These are phyloP conservation scores for Viola pubescens DNA, from an alignment of 441 rosid genomes.

Conservation along the genomic window DNA sequence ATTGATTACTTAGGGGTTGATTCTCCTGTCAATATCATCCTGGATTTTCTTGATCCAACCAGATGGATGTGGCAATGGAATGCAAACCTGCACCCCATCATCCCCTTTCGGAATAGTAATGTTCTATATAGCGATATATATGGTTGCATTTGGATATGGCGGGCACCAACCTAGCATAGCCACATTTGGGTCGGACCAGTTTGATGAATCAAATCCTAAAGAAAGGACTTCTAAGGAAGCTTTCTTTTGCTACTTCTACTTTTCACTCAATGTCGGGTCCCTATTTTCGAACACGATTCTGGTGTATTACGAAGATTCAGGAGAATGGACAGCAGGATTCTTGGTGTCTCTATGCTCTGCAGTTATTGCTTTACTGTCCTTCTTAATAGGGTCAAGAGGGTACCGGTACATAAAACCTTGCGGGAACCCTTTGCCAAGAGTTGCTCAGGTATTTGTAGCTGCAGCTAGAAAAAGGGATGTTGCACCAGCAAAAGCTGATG, in stretches of 20 bases:
- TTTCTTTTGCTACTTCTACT: slow-evolving; percentile 91
- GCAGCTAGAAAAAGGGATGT: slow-evolving; percentile 55
- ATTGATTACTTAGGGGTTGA: slow-evolving; percentile 49
- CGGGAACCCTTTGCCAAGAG: slow-evolving; percentile 78
- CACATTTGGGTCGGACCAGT: slow-evolving; percentile 93
- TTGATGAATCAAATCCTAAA: slow-evolving; percentile 64
- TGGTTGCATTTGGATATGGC: slow-evolving; percentile 85
- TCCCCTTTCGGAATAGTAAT: slow-evolving; percentile 37
- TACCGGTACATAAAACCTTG: slow-evolving; percentile 70
- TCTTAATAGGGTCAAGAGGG: slow-evolving; percentile 51
- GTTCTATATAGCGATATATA: slow-evolving; percentile 78
- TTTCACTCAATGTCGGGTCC: slow-evolving; percentile 80
- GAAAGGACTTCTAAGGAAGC: slow-evolving; percentile 72
- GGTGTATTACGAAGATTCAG: slow-evolving; percentile 75
- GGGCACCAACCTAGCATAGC: slow-evolving; percentile 91
- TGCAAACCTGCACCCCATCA: slow-evolving; percentile 53
- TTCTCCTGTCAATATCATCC: slow-evolving; percentile 57
- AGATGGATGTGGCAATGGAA: slow-evolving; percentile 57
- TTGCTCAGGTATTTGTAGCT: slow-evolving; percentile 71
- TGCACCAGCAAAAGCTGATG: slow-evolving; percentile 19
- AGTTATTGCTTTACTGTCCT: slow-evolving; percentile 48
- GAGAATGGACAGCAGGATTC: slow-evolving; percentile 83
- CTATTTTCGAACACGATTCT: slow-evolving; percentile 86
- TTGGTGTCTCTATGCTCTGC: slow-evolving; percentile 81
- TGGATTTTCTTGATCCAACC: slow-evolving; percentile 67